Conservation (phyloP, 805 yeast genomes). For the Monosporozyma solicola region DNA sequence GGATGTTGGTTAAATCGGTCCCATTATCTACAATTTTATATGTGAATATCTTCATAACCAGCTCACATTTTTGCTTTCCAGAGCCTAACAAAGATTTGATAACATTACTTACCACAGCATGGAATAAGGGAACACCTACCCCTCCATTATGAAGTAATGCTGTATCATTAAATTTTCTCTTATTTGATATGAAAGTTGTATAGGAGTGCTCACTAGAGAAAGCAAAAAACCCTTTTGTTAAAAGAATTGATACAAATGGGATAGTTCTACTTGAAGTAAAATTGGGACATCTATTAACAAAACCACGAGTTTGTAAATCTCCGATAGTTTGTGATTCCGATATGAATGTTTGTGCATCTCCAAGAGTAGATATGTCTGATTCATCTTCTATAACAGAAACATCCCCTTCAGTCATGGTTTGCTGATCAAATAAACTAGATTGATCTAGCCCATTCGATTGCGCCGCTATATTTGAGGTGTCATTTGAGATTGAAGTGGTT, state of each 20-base stretch:
- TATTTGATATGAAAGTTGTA: constrained; percentile 18
- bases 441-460: background rate
- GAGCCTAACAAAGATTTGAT: constrained; percentile 26
- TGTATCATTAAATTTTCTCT: constrained; percentile 19
- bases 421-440: background rate
- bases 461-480: constrained; percentile 11
- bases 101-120: constrained; percentile 23
- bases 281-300: constrained; percentile 24
- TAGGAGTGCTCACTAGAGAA: constrained; percentile 32
- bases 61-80: constrained; percentile 10
- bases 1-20: background rate
- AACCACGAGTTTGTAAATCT: constrained; percentile 21
- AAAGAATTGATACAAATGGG: constrained; percentile 27
- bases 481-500: constrained; percentile 7
- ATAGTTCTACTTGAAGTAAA: constrained; percentile 22
- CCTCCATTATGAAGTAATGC: constrained; percentile 11
- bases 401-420: background rate
- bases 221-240: constrained; percentile 32
- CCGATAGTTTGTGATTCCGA: constrained; percentile 25
- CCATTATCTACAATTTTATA: constrained; percentile 9
- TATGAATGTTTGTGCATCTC: constrained; percentile 14
- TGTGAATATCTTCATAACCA: constrained; percentile 27
- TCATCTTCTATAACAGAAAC: background rate
- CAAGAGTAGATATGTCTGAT: background rate
- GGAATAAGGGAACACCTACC: constrained; percentile 32